Evolutionary conservation across 345 rosid species (phyloP), one percentile per base, ranked within the genome.

Genomic region (Citrus trifoliata): DNA sequence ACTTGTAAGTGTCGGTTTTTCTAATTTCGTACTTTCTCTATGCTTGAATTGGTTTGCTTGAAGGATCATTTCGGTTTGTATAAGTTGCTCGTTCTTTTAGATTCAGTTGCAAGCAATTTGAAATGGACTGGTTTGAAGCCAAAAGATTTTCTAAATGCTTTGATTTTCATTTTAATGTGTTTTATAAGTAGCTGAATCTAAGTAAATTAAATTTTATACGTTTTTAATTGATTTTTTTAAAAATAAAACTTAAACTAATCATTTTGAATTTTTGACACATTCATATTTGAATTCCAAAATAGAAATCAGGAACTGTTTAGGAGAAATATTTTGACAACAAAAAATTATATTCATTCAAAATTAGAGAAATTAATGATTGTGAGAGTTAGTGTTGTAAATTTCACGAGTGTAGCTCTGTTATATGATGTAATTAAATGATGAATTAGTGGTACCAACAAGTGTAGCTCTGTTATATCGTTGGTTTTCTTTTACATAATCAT

Each of bases 1-100:
- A 96, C 80, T 76, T 96, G 99, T 96, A 85, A 91, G 98, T 83
- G 58, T 40, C 70, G 58, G 19, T 64, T 65, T 27, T 19, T 65
- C 38, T 61, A 48, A 18, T 56, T 75, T 53, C 62, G 32, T 70
- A 0, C 7, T 59, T 67, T 33, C 33, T 18, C 32, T 37, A 46
- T 70, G 51, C 68, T 33, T 70, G 24, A 40, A 40, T 40, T 78
- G 21, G 24, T 18, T 25, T 67, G 48, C 51, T 70, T 63, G 59
- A 33, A 51, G 51, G 24, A 5, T 71, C 12, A 30, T 32, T 55
- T 56, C 30, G 25, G 46, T 71, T 56, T 30, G 32, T 63, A 16
- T 64, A 30, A 14, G 19, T 64, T 64, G 2, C 14, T 28, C 5
- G 2, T 19, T 5, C 2, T 6, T 24, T 24, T 42, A 66, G 46